A percentile compares a stretch with the other conserved stretches of the same genome.
Conservation (phyloP, 768 basidiomycete species). For the Termitomyces sp. region DNA sequence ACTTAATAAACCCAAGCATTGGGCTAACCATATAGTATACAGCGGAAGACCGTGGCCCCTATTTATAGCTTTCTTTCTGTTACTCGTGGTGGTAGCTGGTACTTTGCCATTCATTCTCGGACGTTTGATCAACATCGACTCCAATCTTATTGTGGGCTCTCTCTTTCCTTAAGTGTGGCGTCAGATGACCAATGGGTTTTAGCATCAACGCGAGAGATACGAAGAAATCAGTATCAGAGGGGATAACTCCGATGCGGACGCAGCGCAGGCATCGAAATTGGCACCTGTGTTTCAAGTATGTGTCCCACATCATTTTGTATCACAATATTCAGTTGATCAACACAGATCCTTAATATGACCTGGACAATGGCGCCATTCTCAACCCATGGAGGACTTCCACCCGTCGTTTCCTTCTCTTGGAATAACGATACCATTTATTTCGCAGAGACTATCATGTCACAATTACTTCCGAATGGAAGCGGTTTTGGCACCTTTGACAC, state of each 20-base stretch:
- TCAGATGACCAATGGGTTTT: background rate
- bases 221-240: constrained; percentile 28
- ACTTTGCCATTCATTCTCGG: constrained; percentile 29
- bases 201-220: constrained; percentile 29
- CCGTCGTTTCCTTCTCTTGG: constrained; percentile 25
- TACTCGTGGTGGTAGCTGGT: constrained; percentile 20
- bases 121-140: constrained; percentile 28
- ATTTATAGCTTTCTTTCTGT: constrained; percentile 28
- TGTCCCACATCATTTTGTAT: background rate
- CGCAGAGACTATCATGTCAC: constrained; percentile 27
- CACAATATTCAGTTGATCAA: background rate
- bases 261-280: constrained; percentile 22
- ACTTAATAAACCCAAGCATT: background rate
- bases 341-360: constrained; percentile 26
- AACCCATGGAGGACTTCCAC: constrained; percentile 24
- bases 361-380: constrained; percentile 36
- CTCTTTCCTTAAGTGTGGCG: background rate
- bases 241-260: constrained; percentile 27
- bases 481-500: constrained; percentile 31
- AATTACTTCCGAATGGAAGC: constrained; percentile 26
- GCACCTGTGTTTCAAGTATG: constrained; percentile 23
- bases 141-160: constrained; percentile 21
- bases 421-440: constrained; percentile 29
- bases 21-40: background rate
- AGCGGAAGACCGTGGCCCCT: constrained; percentile 33